phyloP scores from a whole-genome alignment of 1,284 basidiomycete genomes.

The Moesziomyces parantarcticus region DNA sequence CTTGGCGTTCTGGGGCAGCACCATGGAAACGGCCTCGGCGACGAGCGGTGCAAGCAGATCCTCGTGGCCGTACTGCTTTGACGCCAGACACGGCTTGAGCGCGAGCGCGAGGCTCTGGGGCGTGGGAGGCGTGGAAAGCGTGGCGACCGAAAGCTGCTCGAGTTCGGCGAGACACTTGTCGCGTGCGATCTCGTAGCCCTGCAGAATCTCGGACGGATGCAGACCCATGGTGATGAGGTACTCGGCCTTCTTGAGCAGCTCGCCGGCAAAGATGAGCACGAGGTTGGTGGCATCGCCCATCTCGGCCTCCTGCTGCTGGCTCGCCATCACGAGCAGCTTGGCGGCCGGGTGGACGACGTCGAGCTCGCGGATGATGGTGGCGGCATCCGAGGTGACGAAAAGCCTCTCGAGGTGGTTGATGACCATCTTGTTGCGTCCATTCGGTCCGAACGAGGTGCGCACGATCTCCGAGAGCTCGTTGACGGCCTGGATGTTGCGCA shows the following conservation, averaged over 20 bases:
- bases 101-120: conserved; percentile 80
- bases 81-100: conserved; percentile 89
- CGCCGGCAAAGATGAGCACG: conserved; percentile 94
- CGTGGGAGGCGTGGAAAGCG: conserved; percentile 82
- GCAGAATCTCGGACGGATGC: conserved; percentile 87
- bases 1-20: conserved; percentile 70
- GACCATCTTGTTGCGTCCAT: conserved; percentile 73
- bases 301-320: conserved; percentile 93
- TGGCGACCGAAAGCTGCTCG: conserved; percentile 72
- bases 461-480: conserved; percentile 93
- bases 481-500: conserved; percentile 93
- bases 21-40: conserved; percentile 81
- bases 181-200: conserved; percentile 95
- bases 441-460: conserved; percentile 93
- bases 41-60: conserved; percentile 84
- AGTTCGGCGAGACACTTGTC: conserved; percentile 86
- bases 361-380: conserved; percentile 97
- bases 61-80: conserved; percentile 96
- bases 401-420: conserved; percentile 83
- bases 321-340: conserved; percentile 96
- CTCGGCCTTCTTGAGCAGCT: conserved; percentile 93
- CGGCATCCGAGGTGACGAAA: conserved; percentile 98
- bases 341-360: conserved; percentile 98
- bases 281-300: conserved; percentile 98
- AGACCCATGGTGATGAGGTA: conserved; percentile 93